phyloP scores from a whole-genome alignment of 2,329 filamentous ascomycete genomes.

The Ophiostoma fasciatum region DNA sequence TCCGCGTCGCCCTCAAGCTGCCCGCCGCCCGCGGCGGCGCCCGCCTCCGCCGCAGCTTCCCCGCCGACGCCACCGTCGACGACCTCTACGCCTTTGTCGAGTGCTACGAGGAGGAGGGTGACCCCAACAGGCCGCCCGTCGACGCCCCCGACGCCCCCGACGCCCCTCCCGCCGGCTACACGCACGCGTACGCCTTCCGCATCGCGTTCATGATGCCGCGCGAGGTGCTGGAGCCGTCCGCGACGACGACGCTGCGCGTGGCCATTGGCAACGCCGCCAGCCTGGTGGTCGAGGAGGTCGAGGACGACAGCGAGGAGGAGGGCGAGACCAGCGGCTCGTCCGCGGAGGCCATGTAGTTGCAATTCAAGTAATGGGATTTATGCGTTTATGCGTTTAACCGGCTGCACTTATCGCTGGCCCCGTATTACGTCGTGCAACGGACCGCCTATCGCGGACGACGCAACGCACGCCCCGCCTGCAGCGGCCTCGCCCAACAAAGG shows the following conservation, averaged over 20 bases:
- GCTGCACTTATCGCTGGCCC: too few species aligned
- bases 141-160: constrained; percentile 40
- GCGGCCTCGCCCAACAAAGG: too few species aligned
- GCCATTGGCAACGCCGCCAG: constrained; percentile 73
- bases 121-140: neutral
- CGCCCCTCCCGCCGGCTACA: constrained; percentile 50
- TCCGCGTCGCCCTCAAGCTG: constrained; percentile 56
- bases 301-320: constrained; percentile 4
- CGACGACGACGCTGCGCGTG: constrained; percentile 50
- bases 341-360: too few species aligned
- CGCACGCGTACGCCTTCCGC: constrained; percentile 72
- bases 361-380: too few species aligned
- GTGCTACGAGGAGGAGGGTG: constrained; percentile 34
- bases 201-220: constrained; percentile 78
- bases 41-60: constrained; percentile 58
- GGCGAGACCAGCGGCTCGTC: neutral
- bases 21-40: constrained; percentile 47
- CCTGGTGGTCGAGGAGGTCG: constrained; percentile 62
- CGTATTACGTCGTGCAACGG: too few species aligned
- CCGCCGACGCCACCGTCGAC: constrained; percentile 55
- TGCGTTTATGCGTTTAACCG: too few species aligned
- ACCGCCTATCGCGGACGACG: too few species aligned
- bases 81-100: constrained; percentile 95
- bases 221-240: constrained; percentile 58
- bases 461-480: too few species aligned